These are phyloP conservation scores for Brasilioporus rufonigricans DNA, from an alignment of 768 basidiomycete species.

Conservation along the genomic window DNA sequence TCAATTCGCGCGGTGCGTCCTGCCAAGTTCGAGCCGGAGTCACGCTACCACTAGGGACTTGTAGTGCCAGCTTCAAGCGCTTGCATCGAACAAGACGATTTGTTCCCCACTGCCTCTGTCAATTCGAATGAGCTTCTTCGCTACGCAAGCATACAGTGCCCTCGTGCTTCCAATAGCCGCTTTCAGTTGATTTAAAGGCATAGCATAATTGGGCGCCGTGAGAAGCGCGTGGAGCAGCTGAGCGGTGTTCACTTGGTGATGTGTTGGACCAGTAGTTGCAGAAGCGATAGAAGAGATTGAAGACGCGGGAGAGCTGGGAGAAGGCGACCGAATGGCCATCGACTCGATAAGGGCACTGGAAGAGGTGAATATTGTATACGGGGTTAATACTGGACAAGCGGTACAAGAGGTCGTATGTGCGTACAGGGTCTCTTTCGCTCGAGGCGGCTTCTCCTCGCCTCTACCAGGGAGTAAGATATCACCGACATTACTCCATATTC, in stretches of 20 bases:
- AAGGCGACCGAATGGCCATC: conserved; percentile 48
- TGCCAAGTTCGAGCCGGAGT: neutral
- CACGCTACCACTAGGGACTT: neutral
- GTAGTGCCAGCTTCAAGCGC: neutral
- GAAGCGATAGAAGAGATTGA: conserved; percentile 51
- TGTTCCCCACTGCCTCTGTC: conserved; percentile 76
- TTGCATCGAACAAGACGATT: conserved; percentile 65
- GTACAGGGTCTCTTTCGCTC: conserved; percentile 62
- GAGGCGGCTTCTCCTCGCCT: conserved; percentile 41
- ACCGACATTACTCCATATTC: conserved; percentile 65
- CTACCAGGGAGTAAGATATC: conserved; percentile 63
- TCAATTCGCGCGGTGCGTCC: neutral
- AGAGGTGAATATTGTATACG: conserved; percentile 1
- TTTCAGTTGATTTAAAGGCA: conserved; percentile 64
- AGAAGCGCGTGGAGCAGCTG: conserved; percentile 62
- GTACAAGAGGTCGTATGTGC: conserved; percentile 18
- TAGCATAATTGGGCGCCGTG: conserved; percentile 48
- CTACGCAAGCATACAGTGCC: conserved; percentile 76
- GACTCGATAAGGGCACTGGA: conserved; percentile 56
- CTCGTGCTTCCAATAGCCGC: conserved; percentile 56
- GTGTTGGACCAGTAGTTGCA: conserved; percentile 43
- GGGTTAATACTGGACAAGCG: neutral
- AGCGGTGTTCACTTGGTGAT: conserved; percentile 72
- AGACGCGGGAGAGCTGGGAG: conserved; percentile 54
- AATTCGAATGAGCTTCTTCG: conserved; percentile 74